phyloP scores from a whole-genome alignment of 2,329 filamentous ascomycete genomes.

The Verticillium zaregamsianum region DNA sequence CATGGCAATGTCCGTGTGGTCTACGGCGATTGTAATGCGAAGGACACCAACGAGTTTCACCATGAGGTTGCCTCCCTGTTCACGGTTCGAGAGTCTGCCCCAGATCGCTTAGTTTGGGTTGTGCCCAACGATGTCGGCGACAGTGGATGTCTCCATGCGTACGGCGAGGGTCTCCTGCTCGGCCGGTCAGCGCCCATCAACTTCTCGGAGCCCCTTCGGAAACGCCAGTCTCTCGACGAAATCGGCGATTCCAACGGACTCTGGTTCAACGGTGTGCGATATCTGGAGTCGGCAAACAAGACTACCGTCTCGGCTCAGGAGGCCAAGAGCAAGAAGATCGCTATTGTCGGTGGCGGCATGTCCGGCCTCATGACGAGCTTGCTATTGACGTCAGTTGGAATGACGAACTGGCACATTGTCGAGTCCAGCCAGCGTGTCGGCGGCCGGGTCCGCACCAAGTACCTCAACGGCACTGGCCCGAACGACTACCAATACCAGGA shows the following conservation, averaged over 20 bases:
- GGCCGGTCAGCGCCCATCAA: background rate
- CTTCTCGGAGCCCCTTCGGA: background rate
- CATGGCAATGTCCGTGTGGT: constrained; percentile 13
- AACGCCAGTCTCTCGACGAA: constrained; percentile 3
- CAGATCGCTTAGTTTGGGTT: constrained; percentile 17
- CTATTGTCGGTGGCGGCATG: constrained; percentile 60
- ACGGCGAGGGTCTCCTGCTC: background rate
- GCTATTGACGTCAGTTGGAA: constrained; percentile 41
- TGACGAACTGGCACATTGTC: constrained; percentile 53
- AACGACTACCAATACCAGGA: constrained; percentile 60
- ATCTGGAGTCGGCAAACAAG: constrained; percentile 43
- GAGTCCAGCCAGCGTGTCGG: constrained; percentile 53
- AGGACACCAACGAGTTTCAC: constrained; percentile 12
- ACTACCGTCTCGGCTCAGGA: constrained; percentile 42
- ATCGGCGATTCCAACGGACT: constrained; percentile 11
- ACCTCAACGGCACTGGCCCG: constrained; percentile 45
- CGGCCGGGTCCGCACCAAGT: constrained; percentile 56
- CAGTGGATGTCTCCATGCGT: background rate
- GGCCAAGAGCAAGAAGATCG: constrained; percentile 51
- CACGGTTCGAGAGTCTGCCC: constrained; percentile 5
- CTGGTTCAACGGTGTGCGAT: constrained; percentile 15
- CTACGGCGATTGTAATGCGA: constrained; percentile 15
- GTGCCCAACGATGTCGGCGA: constrained; percentile 12
- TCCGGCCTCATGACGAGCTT: constrained; percentile 52
- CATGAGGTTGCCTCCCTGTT: constrained; percentile 11